Base-by-base conservation (phyloP, 208 protist species). In the Trypanosoma avium region DNA sequence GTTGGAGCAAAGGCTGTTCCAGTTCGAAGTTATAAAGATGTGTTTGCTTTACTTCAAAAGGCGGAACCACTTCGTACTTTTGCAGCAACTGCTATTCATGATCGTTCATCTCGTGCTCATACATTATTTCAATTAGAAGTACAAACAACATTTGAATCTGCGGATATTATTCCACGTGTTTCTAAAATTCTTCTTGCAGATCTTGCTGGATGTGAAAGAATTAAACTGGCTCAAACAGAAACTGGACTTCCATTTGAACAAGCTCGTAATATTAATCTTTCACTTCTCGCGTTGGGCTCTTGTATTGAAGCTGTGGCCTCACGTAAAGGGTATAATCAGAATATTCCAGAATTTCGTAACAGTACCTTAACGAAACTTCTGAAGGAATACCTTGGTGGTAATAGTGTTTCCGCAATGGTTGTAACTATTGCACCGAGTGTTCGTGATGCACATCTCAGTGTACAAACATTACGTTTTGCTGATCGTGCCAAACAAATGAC, bases 21-120 rank as follows among this genome's bases (percentile, higher is more conserved):
- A 47, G 87, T 94, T n/a, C 61, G 74, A 30, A 61, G 55, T 45
- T 93, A 95, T 67, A 67, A 89, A 22, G 94, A 98, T 43, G 81
- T 97, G 32, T 33, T 94, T 19, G 73, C 65, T 12, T 61, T 97
- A 48, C 78, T 98, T 50, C 48, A 73, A 52, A 86, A 86, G 55
- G 95, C 94, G 50, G 80, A 84, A 35, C 74, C 81, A 32, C 88
- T 93, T 57, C 86, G 93, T 52, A 93, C 92, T 8, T 96, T 97
- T 67, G 87, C 92, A 2, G 72, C 82, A 42, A 98, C 96, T 30
- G 79, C 79, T 46, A 83, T 93, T 65, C 88, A 93, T 75, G 82
- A 93, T 48, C 81, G 82, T 59, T 93, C 86, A 22, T 92, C 84
- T 17, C 81, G 89, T 19, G 86, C 89, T 1, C 89, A 95, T 70